Conservation (phyloP, 148 eudicot genomes). For the Mesembryanthemum crystallinum region DNA sequence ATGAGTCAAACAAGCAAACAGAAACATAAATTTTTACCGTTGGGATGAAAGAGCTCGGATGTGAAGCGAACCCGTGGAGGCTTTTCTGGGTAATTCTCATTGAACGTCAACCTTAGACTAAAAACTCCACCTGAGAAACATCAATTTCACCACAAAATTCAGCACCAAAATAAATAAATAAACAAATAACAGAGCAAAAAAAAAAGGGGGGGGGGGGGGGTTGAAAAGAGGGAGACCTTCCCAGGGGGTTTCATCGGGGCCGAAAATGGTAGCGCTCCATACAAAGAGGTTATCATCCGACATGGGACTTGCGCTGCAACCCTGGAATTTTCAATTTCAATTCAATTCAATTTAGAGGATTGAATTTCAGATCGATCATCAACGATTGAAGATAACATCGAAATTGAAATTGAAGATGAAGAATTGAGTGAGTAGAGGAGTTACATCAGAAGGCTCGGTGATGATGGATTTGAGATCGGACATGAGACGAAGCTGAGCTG, state of each 20-base stretch:
- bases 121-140: constrained; percentile 31
- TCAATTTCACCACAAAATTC: constrained; percentile 1
- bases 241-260: constrained; percentile 39
- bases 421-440: no score
- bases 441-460: constrained; percentile 36
- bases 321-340: constrained; percentile 14
- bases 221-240: constrained; percentile 15
- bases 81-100: constrained; percentile 32
- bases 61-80: constrained; percentile 40
- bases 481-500: constrained; percentile 39
- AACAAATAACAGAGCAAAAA: not conserved
- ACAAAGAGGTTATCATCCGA: constrained; percentile 38
- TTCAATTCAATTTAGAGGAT: no score
- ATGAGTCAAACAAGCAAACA: not conserved
- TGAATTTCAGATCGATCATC: not conserved
- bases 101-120: constrained; percentile 36
- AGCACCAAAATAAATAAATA: not conserved
- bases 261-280: constrained; percentile 39
- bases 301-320: constrained; percentile 39
- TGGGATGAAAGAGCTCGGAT: constrained; percentile 36
- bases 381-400: no score
- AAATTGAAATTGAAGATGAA: not conserved
- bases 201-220: no score
- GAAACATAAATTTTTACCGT: constrained; percentile 23
- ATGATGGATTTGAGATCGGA: constrained; percentile 39